These are phyloP conservation scores for Trametes sp. DNA, from an alignment of 1,284 basidiomycete species.

Conservation along the genomic window DNA sequence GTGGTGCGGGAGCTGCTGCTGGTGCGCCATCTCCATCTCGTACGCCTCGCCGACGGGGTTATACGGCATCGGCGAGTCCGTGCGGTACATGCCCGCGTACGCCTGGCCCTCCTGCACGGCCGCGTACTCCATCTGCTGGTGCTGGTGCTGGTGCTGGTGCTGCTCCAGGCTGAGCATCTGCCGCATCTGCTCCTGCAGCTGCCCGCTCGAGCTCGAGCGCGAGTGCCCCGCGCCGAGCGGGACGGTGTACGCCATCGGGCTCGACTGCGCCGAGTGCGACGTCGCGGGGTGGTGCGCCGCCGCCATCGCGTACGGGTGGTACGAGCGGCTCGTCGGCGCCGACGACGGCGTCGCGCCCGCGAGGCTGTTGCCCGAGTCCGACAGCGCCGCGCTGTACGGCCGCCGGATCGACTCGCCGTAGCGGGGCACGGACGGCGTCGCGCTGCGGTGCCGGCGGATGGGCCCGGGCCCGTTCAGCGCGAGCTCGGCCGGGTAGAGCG, in stretches of 20 bases:
- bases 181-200: constrained; percentile 43
- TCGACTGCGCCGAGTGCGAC: constrained; percentile 58
- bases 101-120: constrained; percentile 12
- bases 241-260: constrained; percentile 60
- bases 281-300: constrained; percentile 26
- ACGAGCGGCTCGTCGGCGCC: constrained; percentile 42
- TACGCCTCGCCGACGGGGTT: constrained; percentile 26
- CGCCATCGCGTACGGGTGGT: constrained; percentile 61
- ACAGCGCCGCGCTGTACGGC: constrained; percentile 54
- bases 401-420: constrained; percentile 57
- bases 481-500: constrained; percentile 55
- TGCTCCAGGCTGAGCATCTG: constrained; percentile 41
- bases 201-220: constrained; percentile 40
- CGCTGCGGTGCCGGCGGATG: constrained; percentile 72
- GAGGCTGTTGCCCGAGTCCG: constrained; percentile 42
- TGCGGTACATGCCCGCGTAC: constrained; percentile 35
- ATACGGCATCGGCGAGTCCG: constrained; percentile 42
- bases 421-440: constrained; percentile 69
- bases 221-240: constrained; percentile 45
- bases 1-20: constrained; percentile 13
- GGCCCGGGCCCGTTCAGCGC: constrained; percentile 54
- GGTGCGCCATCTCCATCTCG: constrained; percentile 32
- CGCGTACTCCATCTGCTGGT: constrained; percentile 17
- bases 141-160: too few relatives aligned
- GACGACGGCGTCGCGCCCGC: neutral